Percentiles rank a stretch among this genome's conserved stretches.
Conservation (phyloP, 345 rosid species). For the Psidium friedrichsthalianum region DNA sequence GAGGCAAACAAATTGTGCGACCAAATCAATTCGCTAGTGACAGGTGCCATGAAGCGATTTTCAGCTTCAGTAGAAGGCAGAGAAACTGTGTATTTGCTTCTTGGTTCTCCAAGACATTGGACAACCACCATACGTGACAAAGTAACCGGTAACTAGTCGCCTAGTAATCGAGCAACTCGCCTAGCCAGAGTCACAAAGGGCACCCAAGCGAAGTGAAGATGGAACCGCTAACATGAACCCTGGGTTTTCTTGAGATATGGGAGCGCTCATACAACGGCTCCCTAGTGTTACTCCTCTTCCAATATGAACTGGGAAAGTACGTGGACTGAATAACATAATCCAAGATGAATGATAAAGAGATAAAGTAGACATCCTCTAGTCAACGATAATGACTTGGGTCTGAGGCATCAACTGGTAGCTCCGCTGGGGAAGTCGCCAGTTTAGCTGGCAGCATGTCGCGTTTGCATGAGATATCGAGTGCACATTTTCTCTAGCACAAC, state of each 20-base stretch:
- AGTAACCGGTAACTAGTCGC: background rate
- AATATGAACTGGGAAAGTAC: background rate
- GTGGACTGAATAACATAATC: background rate
- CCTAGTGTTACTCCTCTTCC: background rate
- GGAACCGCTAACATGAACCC: background rate
- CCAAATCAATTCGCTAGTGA: background rate
- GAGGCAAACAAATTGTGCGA: background rate
- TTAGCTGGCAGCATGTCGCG: background rate
- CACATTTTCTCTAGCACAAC: background rate
- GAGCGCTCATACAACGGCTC: background rate
- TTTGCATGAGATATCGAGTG: background rate
- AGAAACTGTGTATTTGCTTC: background rate
- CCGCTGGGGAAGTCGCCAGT: background rate
- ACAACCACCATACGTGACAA: background rate
- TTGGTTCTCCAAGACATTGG: background rate
- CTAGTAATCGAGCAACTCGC: background rate
- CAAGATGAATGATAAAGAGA: background rate
- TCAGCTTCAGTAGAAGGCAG: background rate
- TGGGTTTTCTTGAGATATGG: background rate
- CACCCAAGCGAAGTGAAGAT: background rate
- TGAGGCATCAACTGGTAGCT: background rate
- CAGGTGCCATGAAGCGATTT: background rate
- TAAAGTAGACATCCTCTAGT: background rate
- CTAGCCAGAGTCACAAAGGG: background rate
- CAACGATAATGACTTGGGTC: background rate